Conservation (phyloP, 768 basidiomycete genomes). For the Lactarius quietus region DNA sequence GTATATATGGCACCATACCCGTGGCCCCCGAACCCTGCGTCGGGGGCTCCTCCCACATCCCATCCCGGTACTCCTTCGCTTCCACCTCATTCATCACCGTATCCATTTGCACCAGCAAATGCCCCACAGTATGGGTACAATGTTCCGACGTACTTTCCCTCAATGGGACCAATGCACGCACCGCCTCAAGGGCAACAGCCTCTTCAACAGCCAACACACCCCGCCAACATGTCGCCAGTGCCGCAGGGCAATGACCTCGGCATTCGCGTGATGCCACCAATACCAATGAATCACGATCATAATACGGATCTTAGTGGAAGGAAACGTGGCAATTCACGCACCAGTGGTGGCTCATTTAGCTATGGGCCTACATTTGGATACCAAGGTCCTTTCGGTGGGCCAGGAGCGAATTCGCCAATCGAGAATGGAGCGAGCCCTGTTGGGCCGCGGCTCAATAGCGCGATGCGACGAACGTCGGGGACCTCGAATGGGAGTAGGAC, state of each 20-base stretch:
- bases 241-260: slow-evolving; percentile 29
- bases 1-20: slow-evolving; percentile 31
- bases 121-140: slow-evolving; percentile 32
- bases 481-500: slow-evolving; percentile 56
- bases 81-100: slow-evolving; percentile 35
- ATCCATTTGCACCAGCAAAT: slow-evolving; percentile 32
- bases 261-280: slow-evolving; percentile 32
- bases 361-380: slow-evolving; percentile 63
- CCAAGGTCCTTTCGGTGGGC: slow-evolving; percentile 32
- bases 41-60: slow-evolving; percentile 33
- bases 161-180: slow-evolving; percentile 19
- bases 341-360: slow-evolving; percentile 47
- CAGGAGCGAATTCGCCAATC: slow-evolving; percentile 5
- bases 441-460: slow-evolving; percentile 60
- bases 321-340: slow-evolving; percentile 27
- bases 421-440: slow-evolving; percentile 42
- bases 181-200: slow-evolving; percentile 24
- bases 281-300: slow-evolving; percentile 30
- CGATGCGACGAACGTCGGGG: slow-evolving; percentile 46
- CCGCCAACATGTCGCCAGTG: slow-evolving; percentile 26
- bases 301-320: slow-evolving; percentile 33
- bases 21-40: slow-evolving; percentile 16
- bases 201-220: slow-evolving; percentile 32
- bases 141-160: slow-evolving; percentile 8
- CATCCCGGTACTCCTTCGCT: slow-evolving; percentile 35